These are phyloP conservation scores for Apiospora sp. DNA, from an alignment of 2,329 filamentous ascomycete genomes.

Conservation along the genomic window DNA sequence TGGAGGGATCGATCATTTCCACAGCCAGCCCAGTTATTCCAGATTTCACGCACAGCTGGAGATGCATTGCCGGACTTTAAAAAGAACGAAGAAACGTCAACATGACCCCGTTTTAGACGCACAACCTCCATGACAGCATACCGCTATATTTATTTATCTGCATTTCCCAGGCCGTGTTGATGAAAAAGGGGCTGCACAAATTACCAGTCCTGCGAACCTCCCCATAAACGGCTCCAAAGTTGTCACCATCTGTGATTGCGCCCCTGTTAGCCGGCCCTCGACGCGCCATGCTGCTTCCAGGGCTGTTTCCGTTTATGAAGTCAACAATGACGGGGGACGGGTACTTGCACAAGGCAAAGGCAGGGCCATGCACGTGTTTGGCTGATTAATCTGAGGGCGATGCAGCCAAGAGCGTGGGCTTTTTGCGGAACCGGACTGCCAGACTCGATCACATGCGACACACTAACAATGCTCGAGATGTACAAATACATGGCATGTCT, in stretches of 20 bases:
- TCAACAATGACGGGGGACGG: neutral
- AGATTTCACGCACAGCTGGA: conserved; percentile 15
- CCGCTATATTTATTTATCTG: neutral
- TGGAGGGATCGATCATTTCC: conserved; percentile 7
- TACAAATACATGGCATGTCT: conserved; percentile 20
- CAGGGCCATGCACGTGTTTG: conserved; percentile 21
- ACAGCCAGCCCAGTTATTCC: conserved; percentile 5
- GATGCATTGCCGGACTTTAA: conserved; percentile 2
- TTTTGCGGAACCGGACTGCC: conserved; percentile 10
- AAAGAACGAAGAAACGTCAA: neutral
- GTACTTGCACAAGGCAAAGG: conserved; percentile 14
- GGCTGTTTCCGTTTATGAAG: conserved; percentile 14
- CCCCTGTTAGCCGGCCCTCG: conserved; percentile 4
- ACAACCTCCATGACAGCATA: neutral
- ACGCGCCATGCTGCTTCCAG: conserved; percentile 4
- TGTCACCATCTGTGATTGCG: conserved; percentile 16
- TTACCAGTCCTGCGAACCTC: neutral
- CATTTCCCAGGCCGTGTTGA: neutral
- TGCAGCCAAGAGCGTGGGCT: conserved; percentile 20
- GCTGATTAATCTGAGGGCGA: conserved; percentile 13
- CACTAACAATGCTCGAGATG: neutral
- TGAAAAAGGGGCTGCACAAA: neutral
- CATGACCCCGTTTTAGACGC: neutral
- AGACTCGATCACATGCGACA: conserved; percentile 18
- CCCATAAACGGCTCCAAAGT: neutral